Evolutionary conservation across 129 eudicot species (phyloP), one percentile per base, ranked within the genome.

Genomic region (Flaveria linearis): DNA sequence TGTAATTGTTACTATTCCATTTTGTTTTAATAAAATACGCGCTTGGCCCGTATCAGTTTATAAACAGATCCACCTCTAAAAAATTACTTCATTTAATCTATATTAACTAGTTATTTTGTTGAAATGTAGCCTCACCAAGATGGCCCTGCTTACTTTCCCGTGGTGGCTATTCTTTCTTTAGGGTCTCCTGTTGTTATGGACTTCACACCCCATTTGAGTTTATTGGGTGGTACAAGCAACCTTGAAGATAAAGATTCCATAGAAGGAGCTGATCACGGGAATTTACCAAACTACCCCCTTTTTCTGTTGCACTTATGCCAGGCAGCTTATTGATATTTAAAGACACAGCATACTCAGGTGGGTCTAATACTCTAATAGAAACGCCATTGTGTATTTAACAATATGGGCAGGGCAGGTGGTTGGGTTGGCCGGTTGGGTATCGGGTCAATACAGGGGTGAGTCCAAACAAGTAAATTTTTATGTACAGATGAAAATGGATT

Each of bases 81-180:
- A 52, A 39, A 11, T 58, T 18, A 9, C 15, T 53, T 62, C 41
- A 51, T 46, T 25, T 72, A 30, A 56, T 42, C 26, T 62, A 62
- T 63, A 67, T 26, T 64, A 66, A 71, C 41, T 51, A 69, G 11
- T 9, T 42, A 7, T 78, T 36, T 68, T 45, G 55, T 68, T 81
- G 10, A 71, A 11, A 52, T 83, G 78, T 88, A 94, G 99, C 93
- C 99, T 68, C 99, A 94, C 80, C 99, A 94, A 69, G 99, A 94
- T 76, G 99, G 99, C 67, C 97, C 99, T 70, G 97, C 99, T 58
- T 94, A 94, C 83, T 80, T 77, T 80, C 97, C 99, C 1, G 96
- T 90, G 72, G 99, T 92, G 64, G 99, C 99, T 63, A 94, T 94
- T 75, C 84, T 94, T 51, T 94, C 99, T 42, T 82, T 94, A 64